Evolutionary conservation across 768 basidiomycete genomes (phyloP), one percentile per base, ranked within the genome.

Genomic region (Austroboletus eburneus): DNA sequence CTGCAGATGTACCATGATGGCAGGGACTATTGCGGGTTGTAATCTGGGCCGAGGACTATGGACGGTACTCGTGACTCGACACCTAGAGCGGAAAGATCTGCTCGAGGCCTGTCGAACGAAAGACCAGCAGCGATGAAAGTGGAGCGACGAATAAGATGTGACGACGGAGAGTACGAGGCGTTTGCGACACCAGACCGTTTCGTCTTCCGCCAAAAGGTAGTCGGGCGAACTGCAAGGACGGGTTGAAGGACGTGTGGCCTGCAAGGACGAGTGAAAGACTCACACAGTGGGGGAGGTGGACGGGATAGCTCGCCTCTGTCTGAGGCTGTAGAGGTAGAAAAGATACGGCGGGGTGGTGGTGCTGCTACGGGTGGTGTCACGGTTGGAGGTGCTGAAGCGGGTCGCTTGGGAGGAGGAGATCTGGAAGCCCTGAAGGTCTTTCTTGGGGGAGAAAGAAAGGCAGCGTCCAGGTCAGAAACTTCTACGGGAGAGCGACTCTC

Each of bases 91-190:
- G 78, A 80, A 30, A 83, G 72, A 52, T 84, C 81, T 58, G 71
- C 72, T 29, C 59, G 51, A 12, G 87, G 87, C 1, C 72, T 67
- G 60, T 87, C 83, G 43, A 87, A 75, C 0, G 73, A 58, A 44
- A 89, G 79, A 6, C 87, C 87, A 10, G 87, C 87, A 23, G 86
- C 87, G 51, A 89, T 77, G 58, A 85, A 88, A 2, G 87, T 87
- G 5, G 85, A 81, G 5, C 87, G 80, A 32, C 88, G 84, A 39
- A 89, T 75, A 47, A 86, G 78, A 60, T 86, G 80, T 1, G 78
- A 78, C 0, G 85, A 76, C 1, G 87, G 87, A 6, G 87, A 85
- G 59, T 86, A 88, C 0, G 78, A 81, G 6, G 84, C 77, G 4
- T 73, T 76, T 38, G 83, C 74, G 1, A 89, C 84, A 14, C 85